A percentile compares a stretch with the other conserved stretches of the same genome.
Conservation (phyloP, 345 rosid genomes). For the Aethionema arabicum region DNA sequence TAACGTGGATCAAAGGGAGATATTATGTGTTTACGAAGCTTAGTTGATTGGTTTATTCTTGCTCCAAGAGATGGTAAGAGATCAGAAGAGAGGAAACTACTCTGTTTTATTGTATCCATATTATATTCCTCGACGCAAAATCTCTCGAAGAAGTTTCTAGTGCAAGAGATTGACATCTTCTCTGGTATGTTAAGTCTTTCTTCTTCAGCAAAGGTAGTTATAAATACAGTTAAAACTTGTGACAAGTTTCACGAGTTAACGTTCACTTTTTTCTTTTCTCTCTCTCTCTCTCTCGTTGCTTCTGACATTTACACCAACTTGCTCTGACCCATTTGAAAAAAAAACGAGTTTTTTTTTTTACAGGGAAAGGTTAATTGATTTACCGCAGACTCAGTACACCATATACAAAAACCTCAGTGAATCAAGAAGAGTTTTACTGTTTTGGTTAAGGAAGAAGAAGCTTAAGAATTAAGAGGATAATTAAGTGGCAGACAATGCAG, state of each 20-base stretch:
- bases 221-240: constrained; percentile 49
- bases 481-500: constrained; percentile 73
- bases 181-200: constrained; percentile 14
- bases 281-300: constrained; percentile 32
- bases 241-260: constrained; percentile 55
- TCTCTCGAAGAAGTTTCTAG: constrained; percentile 74
- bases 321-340: constrained; percentile 34
- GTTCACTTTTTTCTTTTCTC: constrained; percentile 36
- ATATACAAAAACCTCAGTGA: constrained; percentile 33
- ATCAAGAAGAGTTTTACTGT: constrained; percentile 35
- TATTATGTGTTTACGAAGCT: constrained; percentile 71
- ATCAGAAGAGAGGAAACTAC: constrained; percentile 70
- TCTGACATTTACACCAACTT: constrained; percentile 40
- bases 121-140: constrained; percentile 72
- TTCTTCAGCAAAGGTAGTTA: constrained; percentile 39
- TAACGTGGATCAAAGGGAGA: constrained; percentile 80
- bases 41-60: constrained; percentile 75
- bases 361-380: constrained; percentile 33
- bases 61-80: constrained; percentile 98
- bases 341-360: not conserved
- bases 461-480: constrained; percentile 12
- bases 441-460: constrained; percentile 31
- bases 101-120: constrained; percentile 44
- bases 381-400: constrained; percentile 43
- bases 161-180: constrained; percentile 49